These are phyloP conservation scores for Elsinoe ampelina DNA, from an alignment of 2,329 filamentous ascomycete genomes.

Conservation along the genomic window DNA sequence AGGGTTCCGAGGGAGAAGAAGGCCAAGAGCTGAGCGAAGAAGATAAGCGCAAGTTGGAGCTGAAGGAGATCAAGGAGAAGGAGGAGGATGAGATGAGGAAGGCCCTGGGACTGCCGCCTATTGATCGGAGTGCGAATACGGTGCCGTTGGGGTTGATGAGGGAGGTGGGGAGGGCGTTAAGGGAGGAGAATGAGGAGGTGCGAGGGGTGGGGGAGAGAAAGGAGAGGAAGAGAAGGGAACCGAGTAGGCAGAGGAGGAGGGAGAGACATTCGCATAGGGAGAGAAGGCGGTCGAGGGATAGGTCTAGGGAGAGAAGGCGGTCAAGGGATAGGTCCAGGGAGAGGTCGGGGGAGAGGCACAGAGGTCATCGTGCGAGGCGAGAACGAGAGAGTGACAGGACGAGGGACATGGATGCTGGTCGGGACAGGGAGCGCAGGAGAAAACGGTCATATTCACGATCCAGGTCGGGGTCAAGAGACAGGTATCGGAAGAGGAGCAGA, in stretches of 20 bases:
- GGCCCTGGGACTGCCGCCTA: constrained; percentile 70
- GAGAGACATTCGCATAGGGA: constrained; percentile 15
- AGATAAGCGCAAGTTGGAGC: constrained; percentile 45
- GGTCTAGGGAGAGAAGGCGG: constrained; percentile 15
- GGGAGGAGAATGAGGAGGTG: constrained; percentile 31
- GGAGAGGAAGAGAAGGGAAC: constrained; percentile 15
- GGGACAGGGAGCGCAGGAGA: constrained; percentile 14
- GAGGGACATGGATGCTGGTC: constrained; percentile 4
- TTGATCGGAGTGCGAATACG: constrained; percentile 53
- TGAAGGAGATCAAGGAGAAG: constrained; percentile 74
- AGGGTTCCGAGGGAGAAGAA: constrained; percentile 44
- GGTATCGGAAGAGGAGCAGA: constrained; percentile 17
- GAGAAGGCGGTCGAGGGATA: constrained; percentile 18
- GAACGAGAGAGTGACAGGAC: neutral
- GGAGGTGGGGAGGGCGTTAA: constrained; percentile 47
- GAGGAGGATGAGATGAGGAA: constrained; percentile 84
- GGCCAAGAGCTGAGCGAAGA: constrained; percentile 59
- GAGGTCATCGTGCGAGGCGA: neutral
- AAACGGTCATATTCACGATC: constrained; percentile 18
- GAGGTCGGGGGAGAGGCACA: too few species aligned
- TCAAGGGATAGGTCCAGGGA: too few species aligned
- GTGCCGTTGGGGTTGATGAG: constrained; percentile 35
- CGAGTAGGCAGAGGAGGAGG: constrained; percentile 19
- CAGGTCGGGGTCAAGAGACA: constrained; percentile 22
- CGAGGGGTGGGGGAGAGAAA: constrained; percentile 30